Conservation (phyloP, 345 rosid species). For the Syzygium grande region DNA sequence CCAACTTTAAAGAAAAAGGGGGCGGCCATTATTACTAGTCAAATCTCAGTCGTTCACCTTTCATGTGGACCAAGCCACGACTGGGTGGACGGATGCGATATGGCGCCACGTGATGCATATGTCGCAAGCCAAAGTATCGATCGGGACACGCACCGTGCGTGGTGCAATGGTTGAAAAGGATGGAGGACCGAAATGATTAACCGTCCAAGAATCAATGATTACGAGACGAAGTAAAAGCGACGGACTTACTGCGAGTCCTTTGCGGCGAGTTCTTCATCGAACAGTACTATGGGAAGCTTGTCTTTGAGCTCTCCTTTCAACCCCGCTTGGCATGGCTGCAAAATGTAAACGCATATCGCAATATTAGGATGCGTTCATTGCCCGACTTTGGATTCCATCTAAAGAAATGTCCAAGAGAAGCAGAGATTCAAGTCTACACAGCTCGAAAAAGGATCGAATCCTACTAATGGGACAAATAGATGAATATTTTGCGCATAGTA, state of each 20-base stretch:
- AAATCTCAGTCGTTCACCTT: not conserved
- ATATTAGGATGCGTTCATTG: not conserved
- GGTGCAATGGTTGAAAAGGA: not conserved
- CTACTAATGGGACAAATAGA: not conserved
- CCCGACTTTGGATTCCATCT: not conserved
- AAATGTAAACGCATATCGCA: not conserved
- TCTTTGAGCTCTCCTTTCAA: constrained; percentile 50
- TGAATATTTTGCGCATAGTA: not conserved
- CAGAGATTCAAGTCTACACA: not conserved
- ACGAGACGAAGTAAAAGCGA: not conserved
- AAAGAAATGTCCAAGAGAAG: not conserved
- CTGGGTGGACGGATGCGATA: not conserved
- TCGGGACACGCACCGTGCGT: not conserved
- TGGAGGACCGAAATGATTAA: not conserved
- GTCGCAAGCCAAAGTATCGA: not conserved
- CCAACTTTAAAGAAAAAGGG: not conserved
- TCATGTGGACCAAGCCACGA: not conserved
- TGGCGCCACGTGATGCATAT: not conserved
- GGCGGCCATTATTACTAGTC: not conserved
- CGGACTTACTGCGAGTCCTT: constrained; percentile 80
- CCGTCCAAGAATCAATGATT: not conserved
- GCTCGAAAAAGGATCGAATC: not conserved
- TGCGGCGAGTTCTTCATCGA: constrained; percentile 65
- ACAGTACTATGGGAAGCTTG: constrained; percentile 58
- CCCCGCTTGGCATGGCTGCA: constrained; percentile 46